A percentile compares a stretch with the other conserved stretches of the same genome.
phyloP scores from a whole-genome alignment of 1,284 basidiomycete species.

The Microbotryum violaceum region DNA sequence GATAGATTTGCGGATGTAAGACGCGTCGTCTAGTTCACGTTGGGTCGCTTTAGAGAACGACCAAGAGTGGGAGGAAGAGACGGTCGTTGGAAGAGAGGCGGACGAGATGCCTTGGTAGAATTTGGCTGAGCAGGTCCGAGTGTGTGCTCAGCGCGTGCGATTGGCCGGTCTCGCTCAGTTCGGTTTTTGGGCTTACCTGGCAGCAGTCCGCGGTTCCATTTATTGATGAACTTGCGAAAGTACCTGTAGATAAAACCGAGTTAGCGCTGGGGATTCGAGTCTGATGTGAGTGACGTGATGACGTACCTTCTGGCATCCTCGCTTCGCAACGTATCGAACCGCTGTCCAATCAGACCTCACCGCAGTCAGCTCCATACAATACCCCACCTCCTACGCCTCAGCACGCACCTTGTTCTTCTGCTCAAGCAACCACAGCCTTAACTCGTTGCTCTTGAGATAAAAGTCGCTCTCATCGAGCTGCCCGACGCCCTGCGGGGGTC shows the following conservation, averaged over 20 bases:
- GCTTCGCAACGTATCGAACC: constrained; percentile 20
- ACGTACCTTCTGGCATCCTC: constrained; percentile 17
- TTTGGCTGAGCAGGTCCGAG: constrained; percentile 2
- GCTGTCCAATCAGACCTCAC: not conserved
- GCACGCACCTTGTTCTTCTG: constrained; percentile 22
- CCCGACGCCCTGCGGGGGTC: not conserved
- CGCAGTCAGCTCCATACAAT: not conserved
- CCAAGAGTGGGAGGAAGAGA: constrained; percentile 25
- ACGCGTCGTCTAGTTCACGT: constrained; percentile 27
- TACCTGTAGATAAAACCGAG: not conserved
- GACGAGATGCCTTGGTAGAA: constrained; percentile 28
- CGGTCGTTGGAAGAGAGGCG: constrained; percentile 16
- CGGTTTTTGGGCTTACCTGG: not conserved
- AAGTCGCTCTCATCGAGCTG: constrained; percentile 12
- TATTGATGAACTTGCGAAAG: constrained; percentile 18
- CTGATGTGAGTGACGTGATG: too few relatives aligned
- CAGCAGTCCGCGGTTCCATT: constrained; percentile 21
- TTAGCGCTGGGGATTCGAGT: not conserved
- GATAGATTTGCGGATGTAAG: constrained; percentile 24
- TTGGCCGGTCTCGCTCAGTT: not conserved
- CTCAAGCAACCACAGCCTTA: constrained; percentile 29
- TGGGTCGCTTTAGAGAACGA: constrained; percentile 26
- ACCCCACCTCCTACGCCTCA: not conserved
- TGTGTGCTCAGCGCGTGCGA: not conserved
- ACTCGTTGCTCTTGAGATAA: constrained; percentile 26